These are phyloP conservation scores for Fusarium clavum DNA, from an alignment of 2,329 filamentous ascomycete genomes.

Conservation along the genomic window DNA sequence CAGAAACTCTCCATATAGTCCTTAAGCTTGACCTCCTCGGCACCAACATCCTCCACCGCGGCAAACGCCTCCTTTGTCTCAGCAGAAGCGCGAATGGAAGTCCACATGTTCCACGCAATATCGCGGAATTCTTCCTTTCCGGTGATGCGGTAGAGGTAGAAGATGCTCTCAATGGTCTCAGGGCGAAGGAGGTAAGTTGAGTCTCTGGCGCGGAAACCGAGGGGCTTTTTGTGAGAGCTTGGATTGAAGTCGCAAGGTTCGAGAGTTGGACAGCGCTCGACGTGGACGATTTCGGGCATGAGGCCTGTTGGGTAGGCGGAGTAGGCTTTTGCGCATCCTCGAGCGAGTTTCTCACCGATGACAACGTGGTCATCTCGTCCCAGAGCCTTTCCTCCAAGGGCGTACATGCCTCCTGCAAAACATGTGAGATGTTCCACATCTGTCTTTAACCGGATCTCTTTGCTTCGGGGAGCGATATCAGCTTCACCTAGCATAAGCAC, in stretches of 20 bases:
- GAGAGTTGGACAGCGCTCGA: constrained; percentile 54
- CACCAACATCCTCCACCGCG: constrained; percentile 72
- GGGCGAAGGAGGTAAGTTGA: constrained; percentile 37
- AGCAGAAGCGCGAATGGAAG: constrained; percentile 69
- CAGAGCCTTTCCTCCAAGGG: constrained; percentile 69
- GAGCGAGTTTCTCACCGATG: constrained; percentile 68
- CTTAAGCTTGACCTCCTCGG: constrained; percentile 56
- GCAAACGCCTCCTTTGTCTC: constrained; percentile 71
- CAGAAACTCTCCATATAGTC: constrained; percentile 79
- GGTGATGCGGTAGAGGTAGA: constrained; percentile 80
- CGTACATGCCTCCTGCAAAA: constrained; percentile 74
- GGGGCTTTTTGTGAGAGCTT: constrained; percentile 10
- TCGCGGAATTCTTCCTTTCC: constrained; percentile 73
- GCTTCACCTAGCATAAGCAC: constrained; percentile 68
- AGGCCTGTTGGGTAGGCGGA: constrained; percentile 67
- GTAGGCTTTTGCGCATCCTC: constrained; percentile 74
- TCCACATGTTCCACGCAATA: constrained; percentile 80
- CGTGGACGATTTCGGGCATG: constrained; percentile 69
- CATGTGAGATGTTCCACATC: constrained; percentile 69
- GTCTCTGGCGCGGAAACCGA: constrained; percentile 38
- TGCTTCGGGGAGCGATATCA: constrained; percentile 50
- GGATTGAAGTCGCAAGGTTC: constrained; percentile 42
- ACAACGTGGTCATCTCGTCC: constrained; percentile 62
- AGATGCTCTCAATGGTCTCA: constrained; percentile 82
- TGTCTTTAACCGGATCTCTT: constrained; percentile 47